Conservation (phyloP, 1,139 yeast species). For the Geotrichum cucujoidarum region DNA sequence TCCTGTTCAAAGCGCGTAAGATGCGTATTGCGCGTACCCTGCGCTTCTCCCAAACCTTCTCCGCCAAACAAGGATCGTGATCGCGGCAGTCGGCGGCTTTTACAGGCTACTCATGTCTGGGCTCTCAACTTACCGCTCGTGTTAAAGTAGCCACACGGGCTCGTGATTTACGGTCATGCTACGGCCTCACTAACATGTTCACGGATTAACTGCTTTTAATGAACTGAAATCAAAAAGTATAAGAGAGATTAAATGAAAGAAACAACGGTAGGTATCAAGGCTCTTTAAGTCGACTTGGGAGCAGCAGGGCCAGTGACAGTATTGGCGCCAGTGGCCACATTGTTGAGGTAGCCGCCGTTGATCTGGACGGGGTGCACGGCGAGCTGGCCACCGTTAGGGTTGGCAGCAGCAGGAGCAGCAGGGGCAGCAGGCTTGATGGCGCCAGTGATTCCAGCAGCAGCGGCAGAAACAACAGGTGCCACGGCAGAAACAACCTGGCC, state of each 20-base stretch:
- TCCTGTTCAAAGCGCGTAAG: too few species aligned
- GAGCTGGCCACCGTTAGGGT: background rate
- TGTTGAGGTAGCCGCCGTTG: constrained; percentile 3
- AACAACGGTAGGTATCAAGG: too few species aligned
- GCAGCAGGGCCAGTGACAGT: constrained; percentile 12
- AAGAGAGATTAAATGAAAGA: too few species aligned
- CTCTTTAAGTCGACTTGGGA: background rate
- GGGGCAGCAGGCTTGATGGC: background rate
- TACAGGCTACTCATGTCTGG: too few species aligned
- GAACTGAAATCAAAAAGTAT: too few species aligned
- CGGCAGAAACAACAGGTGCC: background rate
- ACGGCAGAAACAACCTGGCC: background rate
- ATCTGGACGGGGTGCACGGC: constrained; percentile 8
- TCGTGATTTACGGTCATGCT: too few species aligned
- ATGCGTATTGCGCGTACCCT: too few species aligned
- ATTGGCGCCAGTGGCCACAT: constrained; percentile 5
- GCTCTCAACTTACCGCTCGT: too few species aligned
- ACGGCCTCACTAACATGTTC: background rate
- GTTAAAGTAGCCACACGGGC: too few species aligned
- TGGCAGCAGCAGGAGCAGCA: background rate
- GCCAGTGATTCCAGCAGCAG: background rate
- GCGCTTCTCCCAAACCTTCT: too few species aligned
- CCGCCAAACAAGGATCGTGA: too few species aligned
- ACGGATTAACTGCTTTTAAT: background rate
- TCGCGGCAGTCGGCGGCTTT: too few species aligned